Base-by-base conservation (phyloP, 2,329 filamentous ascomycete species). In the Botrytis pseudocinerea region DNA sequence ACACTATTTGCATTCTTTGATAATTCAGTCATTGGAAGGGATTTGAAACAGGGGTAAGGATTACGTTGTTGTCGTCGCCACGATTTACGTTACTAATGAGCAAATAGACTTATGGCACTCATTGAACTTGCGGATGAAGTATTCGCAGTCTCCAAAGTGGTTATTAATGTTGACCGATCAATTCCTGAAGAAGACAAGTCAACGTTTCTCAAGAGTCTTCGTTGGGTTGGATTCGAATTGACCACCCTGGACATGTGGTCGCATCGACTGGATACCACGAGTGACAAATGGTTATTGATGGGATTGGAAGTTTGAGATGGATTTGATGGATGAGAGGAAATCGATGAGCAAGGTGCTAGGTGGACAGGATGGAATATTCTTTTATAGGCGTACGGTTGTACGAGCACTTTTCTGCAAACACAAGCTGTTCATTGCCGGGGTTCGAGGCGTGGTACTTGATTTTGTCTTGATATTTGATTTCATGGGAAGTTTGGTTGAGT, bases 201-300 rank as follows among this genome's bases (percentile, higher is more conserved):
- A 77, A 86, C 90, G 73, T 85, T 95, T 77, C 89, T 92, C 79
- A 93, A 92, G 82, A 95, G 94, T 79, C 88, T 98, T 69, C 93
- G 94, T 81, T 98, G 95, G 95, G 95, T 97, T 76, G 95, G 95
- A 72, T 97, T 97, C 80, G 92, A 93, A 80, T 87, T 95, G 77
- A 90, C 90, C 68, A 95, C 93, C 38, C 86, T 98, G 61, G 91
- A 94, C 77, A 88, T 89, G 78, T 97, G 94, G 91, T 87, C 89
- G 25, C 84, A 86, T 63, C 85, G 86, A 57, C 81, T 87, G 71
- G 89, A 92, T 76, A 87, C 91, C 70, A 90, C 92, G 69, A 97
- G 94, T 83, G 84, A 90, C 70, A 87, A 87, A 79, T 98, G 95
- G 95, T 82, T 97, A 74, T 94, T 97, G 81, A 89, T 97, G 86